These are phyloP conservation scores for Casuarina equisetifolia DNA, from an alignment of 306 rosid genomes.

Conservation along the genomic window DNA sequence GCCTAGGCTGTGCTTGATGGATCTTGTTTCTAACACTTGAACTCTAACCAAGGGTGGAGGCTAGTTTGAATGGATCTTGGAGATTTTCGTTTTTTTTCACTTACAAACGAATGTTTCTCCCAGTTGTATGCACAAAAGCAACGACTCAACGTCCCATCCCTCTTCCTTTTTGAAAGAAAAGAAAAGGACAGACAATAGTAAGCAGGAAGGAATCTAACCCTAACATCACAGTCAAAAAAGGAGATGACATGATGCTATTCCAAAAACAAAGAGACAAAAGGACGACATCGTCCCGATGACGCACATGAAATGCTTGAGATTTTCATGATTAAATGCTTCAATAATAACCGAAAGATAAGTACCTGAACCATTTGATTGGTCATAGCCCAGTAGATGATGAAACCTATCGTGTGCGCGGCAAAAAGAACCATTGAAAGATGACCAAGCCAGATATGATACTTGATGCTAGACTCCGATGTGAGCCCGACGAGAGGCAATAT, in stretches of 20 bases:
- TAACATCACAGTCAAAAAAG: background rate
- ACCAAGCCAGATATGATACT: constrained; percentile 74
- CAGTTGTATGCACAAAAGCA: background rate
- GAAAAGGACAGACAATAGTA: background rate
- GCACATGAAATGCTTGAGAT: background rate
- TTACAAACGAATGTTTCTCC: no score
- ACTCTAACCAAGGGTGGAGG: background rate
- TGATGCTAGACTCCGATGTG: constrained; percentile 67
- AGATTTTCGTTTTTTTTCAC: no score
- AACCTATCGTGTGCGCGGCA: constrained; percentile 51
- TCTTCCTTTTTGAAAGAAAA: background rate
- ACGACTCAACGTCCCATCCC: background rate
- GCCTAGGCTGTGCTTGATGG: no score
- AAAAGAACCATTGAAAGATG: constrained; percentile 63
- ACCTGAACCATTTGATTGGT: constrained; percentile 57
- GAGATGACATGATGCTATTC: background rate
- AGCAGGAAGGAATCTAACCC: background rate
- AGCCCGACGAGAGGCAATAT: constrained; percentile 58
- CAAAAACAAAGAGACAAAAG: constrained; percentile 1
- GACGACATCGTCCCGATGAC: no score
- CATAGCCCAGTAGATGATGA: constrained; percentile 59
- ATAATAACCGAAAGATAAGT: background rate
- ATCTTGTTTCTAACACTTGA: background rate
- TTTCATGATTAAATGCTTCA: background rate
- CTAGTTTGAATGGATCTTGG: background rate